Conservation (phyloP, 148 eudicot genomes). For the Spergularia marina region DNA sequence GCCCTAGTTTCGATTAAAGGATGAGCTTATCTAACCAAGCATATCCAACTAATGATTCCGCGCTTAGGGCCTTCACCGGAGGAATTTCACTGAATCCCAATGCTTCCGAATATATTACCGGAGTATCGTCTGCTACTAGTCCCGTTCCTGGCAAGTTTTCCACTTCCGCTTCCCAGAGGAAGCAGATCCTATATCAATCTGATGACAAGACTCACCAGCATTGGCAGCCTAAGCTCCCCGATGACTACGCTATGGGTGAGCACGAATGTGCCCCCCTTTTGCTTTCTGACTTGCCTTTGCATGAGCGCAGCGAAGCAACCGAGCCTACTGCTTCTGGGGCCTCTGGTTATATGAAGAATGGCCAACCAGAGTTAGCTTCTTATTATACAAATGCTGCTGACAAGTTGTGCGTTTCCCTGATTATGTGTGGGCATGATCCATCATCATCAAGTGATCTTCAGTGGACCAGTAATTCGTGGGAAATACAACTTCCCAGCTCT, state of each 20-base stretch:
- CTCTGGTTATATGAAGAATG: slow-evolving; percentile 43
- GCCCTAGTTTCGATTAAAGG: slow-evolving; percentile 22
- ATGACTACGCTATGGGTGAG: slow-evolving; percentile 69
- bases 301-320: slow-evolving; percentile 38
- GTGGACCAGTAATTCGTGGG: slow-evolving; percentile 51
- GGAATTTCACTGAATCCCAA: too few species aligned
- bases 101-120: slow-evolving; percentile 83
- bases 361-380: slow-evolving; percentile 40
- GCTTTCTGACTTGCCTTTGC: slow-evolving; percentile 58
- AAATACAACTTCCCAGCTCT: slow-evolving; percentile 38
- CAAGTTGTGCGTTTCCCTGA: slow-evolving; percentile 39
- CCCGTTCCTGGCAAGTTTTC: slow-evolving; percentile 35
- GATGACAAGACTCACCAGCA: slow-evolving; percentile 82
- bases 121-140: slow-evolving; percentile 38
- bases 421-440: slow-evolving; percentile 37
- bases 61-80: slow-evolving; percentile 25
- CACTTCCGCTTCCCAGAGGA: slow-evolving; percentile 41
- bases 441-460: slow-evolving; percentile 45
- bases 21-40: slow-evolving; percentile 68
- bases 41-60: slow-evolving; percentile 33
- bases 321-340: slow-evolving; percentile 35
- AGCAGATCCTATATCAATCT: slow-evolving; percentile 58
- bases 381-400: slow-evolving; percentile 48
- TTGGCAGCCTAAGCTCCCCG: slow-evolving; percentile 84
- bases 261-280: slow-evolving; percentile 48